Evolutionary conservation across 2,329 filamentous ascomycete species (phyloP), one percentile per base, ranked within the genome.

Genomic region (Fusarium sp.): DNA sequence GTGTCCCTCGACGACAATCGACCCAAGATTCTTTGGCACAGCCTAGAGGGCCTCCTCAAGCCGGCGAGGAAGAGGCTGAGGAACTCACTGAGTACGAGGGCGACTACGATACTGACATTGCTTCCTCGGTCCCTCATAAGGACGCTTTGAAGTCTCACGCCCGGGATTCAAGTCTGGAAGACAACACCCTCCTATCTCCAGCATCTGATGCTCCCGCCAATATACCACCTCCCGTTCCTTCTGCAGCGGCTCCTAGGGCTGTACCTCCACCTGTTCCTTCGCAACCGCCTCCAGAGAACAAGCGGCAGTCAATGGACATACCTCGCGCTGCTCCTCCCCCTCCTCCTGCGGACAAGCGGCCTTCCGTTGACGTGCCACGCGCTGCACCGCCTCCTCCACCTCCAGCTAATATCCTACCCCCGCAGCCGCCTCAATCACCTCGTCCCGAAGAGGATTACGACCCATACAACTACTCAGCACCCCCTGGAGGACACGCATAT

Each of bases 41-140:
- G 14, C 81, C 84, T 15, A 73, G 81, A 58, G 77, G 85, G 66
- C 80, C 80, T 14, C 73, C 76, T 12, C 79, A 82, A 61, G 83
- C 83, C 66, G 86, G 82, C 25, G 91, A 92, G 32, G 90, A 90
- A 32, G 90, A 91, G 16, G 90, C 89, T 27, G 93, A 92, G 63
- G 94, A 97, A 76, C 87, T 94, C 34, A 97, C 94, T 0, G 95
- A 98, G 77, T 98, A 98, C 77, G 96, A 99, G 78, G 96, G 95
- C 9, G 96, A 98, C 77, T 98, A 98, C 78, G 96, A 98, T 75
- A 98, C 96, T 9, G 96, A 98, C 78, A 98, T 98, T 77, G 95
- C 92, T 3, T 93, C 95, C n/a, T 91, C 93, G 12, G 94, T 89
- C n/a, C 93, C 92, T 59, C 94, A 97, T 80, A 98, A 97, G 81